Conservation (phyloP, 345 rosid species). For the Cardamine occulta region DNA sequence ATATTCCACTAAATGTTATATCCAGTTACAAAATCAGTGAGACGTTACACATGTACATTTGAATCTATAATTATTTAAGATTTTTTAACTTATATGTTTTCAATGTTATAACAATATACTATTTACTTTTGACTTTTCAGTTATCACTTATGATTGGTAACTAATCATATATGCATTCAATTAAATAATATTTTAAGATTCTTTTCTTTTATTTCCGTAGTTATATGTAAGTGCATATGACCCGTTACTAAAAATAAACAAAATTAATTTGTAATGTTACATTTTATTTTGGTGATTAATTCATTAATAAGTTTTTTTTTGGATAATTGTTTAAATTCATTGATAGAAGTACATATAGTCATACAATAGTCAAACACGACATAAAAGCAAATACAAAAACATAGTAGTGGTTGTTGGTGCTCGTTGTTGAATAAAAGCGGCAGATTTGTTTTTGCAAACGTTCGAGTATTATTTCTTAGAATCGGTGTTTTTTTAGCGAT, state of each 20-base stretch:
- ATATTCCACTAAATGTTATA: neutral
- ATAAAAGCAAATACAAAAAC: neutral
- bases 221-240: constrained; percentile 5
- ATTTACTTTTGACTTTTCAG: neutral
- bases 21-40: neutral
- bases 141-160: constrained; percentile 16
- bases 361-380: neutral
- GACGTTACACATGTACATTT: constrained; percentile 1
- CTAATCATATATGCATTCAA: neutral
- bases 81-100: neutral
- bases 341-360: neutral
- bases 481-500: no score
- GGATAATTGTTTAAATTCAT: neutral
- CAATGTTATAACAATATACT: neutral
- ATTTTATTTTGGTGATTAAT: neutral
- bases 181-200: neutral
- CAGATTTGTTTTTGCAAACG: no score
- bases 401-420: no score
- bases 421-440: no score
- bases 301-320: neutral
- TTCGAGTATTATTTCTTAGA: no score
- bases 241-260: neutral
- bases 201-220: neutral
- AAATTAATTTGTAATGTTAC: neutral
- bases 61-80: neutral